A percentile compares a stretch with the other conserved stretches of the same genome.
Conservation (phyloP, 106 monocot species). For the Triglochin maritima region DNA sequence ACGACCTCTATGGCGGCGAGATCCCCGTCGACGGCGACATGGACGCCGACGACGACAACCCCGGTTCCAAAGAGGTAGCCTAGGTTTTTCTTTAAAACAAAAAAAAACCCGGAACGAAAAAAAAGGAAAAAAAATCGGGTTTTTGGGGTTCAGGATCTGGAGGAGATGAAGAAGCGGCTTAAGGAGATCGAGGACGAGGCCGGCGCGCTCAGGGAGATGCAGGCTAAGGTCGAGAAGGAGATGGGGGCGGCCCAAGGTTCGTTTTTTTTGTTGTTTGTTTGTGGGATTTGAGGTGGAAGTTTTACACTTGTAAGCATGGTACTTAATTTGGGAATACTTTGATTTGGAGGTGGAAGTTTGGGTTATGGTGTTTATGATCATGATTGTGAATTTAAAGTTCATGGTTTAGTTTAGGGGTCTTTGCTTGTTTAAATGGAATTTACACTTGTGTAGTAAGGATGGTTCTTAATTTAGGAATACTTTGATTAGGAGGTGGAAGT, state of each 20-base stretch:
- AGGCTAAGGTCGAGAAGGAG: conserved; percentile 72
- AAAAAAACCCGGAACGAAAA: background rate
- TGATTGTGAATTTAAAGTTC: too few species aligned
- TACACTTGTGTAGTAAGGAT: too few species aligned
- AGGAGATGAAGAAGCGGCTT: conserved; percentile 52
- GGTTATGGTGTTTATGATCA: too few species aligned
- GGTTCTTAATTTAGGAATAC: too few species aligned
- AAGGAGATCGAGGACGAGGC: conserved; percentile 79
- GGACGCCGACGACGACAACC: conserved; percentile 12
- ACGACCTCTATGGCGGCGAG: conserved; percentile 19
- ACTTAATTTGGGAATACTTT: too few species aligned
- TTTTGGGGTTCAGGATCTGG: conserved; percentile 26
- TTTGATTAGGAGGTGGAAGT: too few species aligned
- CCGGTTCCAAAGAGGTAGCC: conserved; percentile 10
- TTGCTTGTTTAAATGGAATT: too few species aligned
- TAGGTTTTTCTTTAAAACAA: background rate
- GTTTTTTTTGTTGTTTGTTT: background rate
- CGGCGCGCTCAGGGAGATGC: conserved; percentile 56
- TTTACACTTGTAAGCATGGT: too few species aligned
- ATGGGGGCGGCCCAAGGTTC: conserved; percentile 54
- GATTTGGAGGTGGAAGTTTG: too few species aligned
- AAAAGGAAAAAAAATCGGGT: conserved; percentile 4
- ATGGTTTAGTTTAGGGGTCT: too few species aligned
- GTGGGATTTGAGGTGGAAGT: background rate
- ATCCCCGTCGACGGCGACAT: conserved; percentile 17